A percentile compares a stretch with the other conserved stretches of the same genome.
Conservation (phyloP, 208 protist genomes). For the Lotmaria passim region DNA sequence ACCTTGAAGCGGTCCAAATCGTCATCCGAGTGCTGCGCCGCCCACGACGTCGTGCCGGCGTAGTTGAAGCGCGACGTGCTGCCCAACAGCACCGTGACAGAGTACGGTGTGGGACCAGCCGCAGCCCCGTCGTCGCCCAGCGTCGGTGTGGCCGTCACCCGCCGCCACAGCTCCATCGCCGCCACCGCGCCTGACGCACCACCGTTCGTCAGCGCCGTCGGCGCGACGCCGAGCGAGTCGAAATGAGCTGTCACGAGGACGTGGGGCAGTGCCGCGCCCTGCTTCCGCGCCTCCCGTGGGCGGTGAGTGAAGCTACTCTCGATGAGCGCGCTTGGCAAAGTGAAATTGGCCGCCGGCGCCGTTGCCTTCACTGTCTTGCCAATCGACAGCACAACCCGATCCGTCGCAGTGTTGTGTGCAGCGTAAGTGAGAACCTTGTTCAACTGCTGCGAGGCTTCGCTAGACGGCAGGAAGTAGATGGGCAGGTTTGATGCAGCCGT, state of each 20-base stretch:
- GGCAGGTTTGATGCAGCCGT: slow-evolving; percentile 34
- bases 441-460: slow-evolving; percentile 31
- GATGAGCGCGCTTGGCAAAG: slow-evolving; percentile 43
- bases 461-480: slow-evolving; percentile 62
- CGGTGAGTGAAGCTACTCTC: slow-evolving; percentile 42
- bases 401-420: slow-evolving; percentile 14
- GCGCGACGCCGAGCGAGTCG: slow-evolving; percentile 77
- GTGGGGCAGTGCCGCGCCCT: slow-evolving; percentile 28
- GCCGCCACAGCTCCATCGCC: slow-evolving; percentile 77
- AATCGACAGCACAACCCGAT: slow-evolving; percentile 60
- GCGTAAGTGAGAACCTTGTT: slow-evolving; percentile 10
- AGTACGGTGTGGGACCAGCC: slow-evolving; percentile 32
- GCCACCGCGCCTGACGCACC: slow-evolving; percentile 63
- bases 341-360: slow-evolving; percentile 38
- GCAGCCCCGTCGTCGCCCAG: slow-evolving; percentile 15
- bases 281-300: slow-evolving; percentile 33
- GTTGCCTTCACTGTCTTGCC: slow-evolving; percentile 35
- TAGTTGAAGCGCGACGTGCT: slow-evolving; percentile 85
- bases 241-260: slow-evolving; percentile 74
- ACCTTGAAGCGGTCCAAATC: slow-evolving; percentile 58
- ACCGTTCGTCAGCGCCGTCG: slow-evolving; percentile 48
- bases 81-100: slow-evolving; percentile 58
- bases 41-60: slow-evolving; percentile 61
- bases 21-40: slow-evolving; percentile 43
- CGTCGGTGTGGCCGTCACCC: slow-evolving; percentile 41